Evolutionary conservation across 2,329 filamentous ascomycete species (phyloP), one percentile per base, ranked within the genome.

Genomic region (Cordyceps cateniannulata): DNA sequence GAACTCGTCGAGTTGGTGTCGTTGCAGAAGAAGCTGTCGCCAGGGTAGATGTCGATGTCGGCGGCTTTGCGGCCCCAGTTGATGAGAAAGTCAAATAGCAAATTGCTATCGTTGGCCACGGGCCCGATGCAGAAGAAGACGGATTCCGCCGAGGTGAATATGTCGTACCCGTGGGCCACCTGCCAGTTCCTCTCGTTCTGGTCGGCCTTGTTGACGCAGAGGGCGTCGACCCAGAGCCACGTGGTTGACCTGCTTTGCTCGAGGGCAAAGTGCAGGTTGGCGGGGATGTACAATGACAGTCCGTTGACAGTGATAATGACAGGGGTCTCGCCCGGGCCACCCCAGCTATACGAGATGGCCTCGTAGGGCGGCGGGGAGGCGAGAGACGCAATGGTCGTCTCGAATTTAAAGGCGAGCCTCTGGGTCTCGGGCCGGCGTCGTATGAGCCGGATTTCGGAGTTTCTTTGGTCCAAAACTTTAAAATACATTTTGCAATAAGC

Each of bases 101-200:
- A 14, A 9, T 47, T 44, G 20, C 54, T 56, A 5, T 47, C 40
- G 27, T 56, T 27, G 20, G 25, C 42, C 25, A 27, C 53, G 14
- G 53, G 53, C 10, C 53, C 53, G n/a, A 56, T 47, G 27, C 42
- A 56, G 29, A 56, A 47, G 16, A 24, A 56, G 20, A 56, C 53
- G 7, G n/a, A 56, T 1, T 35, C 42, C 12, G 53, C 53, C 3
- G n/a, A 12, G 25, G 42, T 12, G 16, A 56, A 56, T n/a, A 56
- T 25, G 25, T 40, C 18, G 10, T 38, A 25, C 53, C 47, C 48
- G 6, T 56, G 42, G 5, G 42, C 40, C 25, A 56, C 42, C 42
- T 56, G 53, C 53, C 53, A 38, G 53, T 24, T 47, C 42, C 25
- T 27, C 16, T 56, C 53, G 27, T 35, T 18, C 7, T 22, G 27